Conservation (phyloP, 148 eudicot species). For the Arbutus unedo region DNA sequence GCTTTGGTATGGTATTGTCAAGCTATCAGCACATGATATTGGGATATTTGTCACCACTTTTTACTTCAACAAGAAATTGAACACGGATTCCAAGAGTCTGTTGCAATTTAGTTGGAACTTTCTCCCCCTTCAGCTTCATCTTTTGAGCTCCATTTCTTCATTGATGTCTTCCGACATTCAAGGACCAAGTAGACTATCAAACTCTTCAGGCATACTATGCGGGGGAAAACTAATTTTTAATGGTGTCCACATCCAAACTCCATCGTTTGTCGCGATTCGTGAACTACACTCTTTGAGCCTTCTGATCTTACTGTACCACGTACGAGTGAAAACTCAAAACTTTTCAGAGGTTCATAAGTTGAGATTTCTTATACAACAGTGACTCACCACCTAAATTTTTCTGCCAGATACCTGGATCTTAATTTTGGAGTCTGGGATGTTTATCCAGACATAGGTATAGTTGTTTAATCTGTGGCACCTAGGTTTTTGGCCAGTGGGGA, state of each 20-base stretch:
- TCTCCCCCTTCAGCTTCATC: background rate
- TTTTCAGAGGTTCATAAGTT: background rate
- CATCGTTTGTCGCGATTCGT: background rate
- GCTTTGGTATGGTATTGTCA: background rate
- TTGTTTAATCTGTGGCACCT: background rate
- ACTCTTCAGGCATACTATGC: background rate
- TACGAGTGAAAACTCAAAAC: background rate
- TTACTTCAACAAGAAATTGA: background rate
- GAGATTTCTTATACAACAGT: background rate
- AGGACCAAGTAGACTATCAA: background rate
- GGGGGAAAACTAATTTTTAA: background rate
- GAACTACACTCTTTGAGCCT: background rate
- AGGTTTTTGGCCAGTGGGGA: background rate
- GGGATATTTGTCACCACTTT: background rate
- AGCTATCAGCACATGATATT: background rate
- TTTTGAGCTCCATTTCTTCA: background rate
- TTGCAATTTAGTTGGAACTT: constrained; percentile 3
- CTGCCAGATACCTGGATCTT: constrained; percentile 1
- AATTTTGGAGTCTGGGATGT: background rate
- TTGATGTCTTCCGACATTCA: background rate
- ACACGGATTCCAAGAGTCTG: background rate
- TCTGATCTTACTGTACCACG: background rate
- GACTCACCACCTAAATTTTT: background rate
- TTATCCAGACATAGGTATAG: background rate
- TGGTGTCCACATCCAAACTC: background rate